Conservation (phyloP, 2,329 filamentous ascomycete species). For the Bipolaris zeicola region DNA sequence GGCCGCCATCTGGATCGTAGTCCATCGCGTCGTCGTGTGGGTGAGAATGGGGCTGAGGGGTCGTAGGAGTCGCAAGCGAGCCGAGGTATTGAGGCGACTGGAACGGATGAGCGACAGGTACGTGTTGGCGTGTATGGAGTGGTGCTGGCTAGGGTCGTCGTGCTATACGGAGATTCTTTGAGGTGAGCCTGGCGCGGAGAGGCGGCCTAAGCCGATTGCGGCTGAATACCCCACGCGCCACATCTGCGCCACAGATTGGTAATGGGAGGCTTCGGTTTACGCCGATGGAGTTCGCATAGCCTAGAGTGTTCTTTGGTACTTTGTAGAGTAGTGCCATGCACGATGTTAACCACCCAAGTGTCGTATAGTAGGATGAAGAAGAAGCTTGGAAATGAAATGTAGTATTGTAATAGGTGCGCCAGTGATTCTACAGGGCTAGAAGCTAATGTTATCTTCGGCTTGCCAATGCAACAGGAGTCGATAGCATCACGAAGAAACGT, state of each 20-base stretch:
- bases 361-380: not conserved
- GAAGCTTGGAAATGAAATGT: not conserved
- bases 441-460: not conserved
- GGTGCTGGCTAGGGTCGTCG: conserved; percentile 18
- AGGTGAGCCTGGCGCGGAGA: conserved; percentile 18
- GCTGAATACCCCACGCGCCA: conserved; percentile 3
- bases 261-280: not conserved
- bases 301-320: not conserved
- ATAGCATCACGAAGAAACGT: not conserved
- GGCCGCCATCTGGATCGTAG: conserved; percentile 56
- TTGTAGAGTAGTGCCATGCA: not conserved
- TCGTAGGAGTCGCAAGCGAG: conserved; percentile 10
- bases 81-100: conserved; percentile 26
- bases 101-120: conserved; percentile 18
- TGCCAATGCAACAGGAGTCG: not conserved
- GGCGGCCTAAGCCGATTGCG: conserved; percentile 15
- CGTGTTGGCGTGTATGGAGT: conserved; percentile 27
- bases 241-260: conserved; percentile 18
- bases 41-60: conserved; percentile 18
- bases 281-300: not conserved
- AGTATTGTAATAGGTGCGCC: not conserved
- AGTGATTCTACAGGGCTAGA: not conserved
- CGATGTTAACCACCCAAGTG: not conserved
- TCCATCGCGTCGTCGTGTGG: conserved; percentile 51
- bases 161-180: conserved; percentile 27